Base-by-base conservation (phyloP, 148 eudicot species). In the Rhododendron henanense region DNA sequence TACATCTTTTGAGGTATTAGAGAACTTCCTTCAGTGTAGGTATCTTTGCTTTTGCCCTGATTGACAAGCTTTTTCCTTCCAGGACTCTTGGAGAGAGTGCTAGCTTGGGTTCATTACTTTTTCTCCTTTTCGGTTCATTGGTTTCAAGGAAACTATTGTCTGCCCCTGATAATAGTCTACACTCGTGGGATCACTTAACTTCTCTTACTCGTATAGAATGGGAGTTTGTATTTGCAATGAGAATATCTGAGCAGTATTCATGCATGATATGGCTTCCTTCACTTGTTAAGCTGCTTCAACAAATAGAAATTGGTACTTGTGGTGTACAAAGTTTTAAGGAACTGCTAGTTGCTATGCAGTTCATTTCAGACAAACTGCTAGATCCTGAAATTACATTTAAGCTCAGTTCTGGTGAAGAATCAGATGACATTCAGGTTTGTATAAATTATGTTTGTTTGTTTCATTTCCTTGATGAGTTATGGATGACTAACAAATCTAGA, bases 231-330 rank as follows among this genome's bases (percentile, higher is more conserved):
- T 94, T 97, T 90, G 94, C 98, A 50, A 59, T 87, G 81, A 91
- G 89, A 88, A 81, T 95, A 78, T 92, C 92, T 87, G 92, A 92
- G 87, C 98, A 97, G 84, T 94, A 93, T 87, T 88, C 98, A 10
- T 90, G 98, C 89, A 85, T 78, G 86, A 93, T 93, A 86, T 97
- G 99, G 98, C 95, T 97, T 89, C 98, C 98, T 21, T 92, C 99
- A 7, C 89, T 97, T 73, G 92, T 94, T 74, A 81, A 88, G 79
- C 79, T 94, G 86, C 95, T 97, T 83, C 90, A 89, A 84, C 89
- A 90, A 76, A 81, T 91, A 81, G 92, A 91, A 83, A 84, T 37
- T 53, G 90, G 84, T 83, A 45, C 83, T 51, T 87, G 85, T 87
- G 86, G 85, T 78, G 86, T 65, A 83, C 89, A 91, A 81, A 84